A percentile compares a stretch with the other conserved stretches of the same genome.
phyloP scores from a whole-genome alignment of 2,329 filamentous ascomycete species.

The Leptoxyphium fumago region DNA sequence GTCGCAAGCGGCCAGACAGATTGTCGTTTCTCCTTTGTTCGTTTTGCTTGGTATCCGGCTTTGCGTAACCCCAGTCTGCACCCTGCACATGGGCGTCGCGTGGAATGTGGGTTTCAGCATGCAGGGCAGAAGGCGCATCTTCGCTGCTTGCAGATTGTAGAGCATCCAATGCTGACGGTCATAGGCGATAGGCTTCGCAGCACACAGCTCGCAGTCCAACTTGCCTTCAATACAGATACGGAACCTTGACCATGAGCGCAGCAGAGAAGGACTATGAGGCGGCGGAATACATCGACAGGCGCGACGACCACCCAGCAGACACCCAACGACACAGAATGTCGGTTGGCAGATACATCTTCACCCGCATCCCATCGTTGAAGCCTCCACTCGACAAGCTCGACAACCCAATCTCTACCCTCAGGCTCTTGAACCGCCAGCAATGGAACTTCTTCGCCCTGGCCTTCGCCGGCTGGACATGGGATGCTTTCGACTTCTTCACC shows the following conservation, averaged over 20 bases:
- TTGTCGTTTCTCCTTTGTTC: background rate
- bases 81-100: background rate
- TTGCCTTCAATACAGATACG: too few relatives aligned
- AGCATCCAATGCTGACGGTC: too few relatives aligned
- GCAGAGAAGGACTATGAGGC: background rate
- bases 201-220: too few relatives aligned
- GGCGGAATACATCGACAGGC: background rate
- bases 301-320: background rate
- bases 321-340: slow-evolving; percentile 18
- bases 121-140: too few relatives aligned
- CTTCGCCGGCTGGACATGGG: slow-evolving; percentile 39
- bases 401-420: slow-evolving; percentile 39
- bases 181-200: too few relatives aligned
- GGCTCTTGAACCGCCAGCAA: slow-evolving; percentile 38
- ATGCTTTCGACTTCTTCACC: slow-evolving; percentile 48
- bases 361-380: slow-evolving; percentile 38
- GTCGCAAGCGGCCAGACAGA: background rate
- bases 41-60: background rate
- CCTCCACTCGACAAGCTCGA: slow-evolving; percentile 40
- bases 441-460: slow-evolving; percentile 42
- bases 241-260: background rate
- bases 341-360: slow-evolving; percentile 35
- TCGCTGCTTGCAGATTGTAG: too few relatives aligned
- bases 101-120: background rate
- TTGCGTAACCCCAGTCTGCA: background rate